Evolutionary conservation across 2,329 filamentous ascomycete species (phyloP), one percentile per base, ranked within the genome.

Genomic region (Verticillium isaacii): DNA sequence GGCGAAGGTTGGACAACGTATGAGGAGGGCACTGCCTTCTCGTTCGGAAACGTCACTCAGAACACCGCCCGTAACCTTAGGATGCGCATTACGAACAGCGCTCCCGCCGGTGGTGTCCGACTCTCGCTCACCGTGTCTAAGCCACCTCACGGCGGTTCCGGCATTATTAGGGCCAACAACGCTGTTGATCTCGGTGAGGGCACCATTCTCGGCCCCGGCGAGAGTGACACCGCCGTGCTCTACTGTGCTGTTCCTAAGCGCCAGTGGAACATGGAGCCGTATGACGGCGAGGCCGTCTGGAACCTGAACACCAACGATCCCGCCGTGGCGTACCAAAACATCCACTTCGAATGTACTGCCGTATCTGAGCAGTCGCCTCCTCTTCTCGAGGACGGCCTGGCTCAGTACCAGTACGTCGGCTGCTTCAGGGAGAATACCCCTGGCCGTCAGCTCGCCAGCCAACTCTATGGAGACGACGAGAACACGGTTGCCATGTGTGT

Each of bases 101-200:
- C 81, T 5, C 70, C 75, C 0, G 58, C 71, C 0, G 80, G 79
- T 2, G 78, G 77, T 6, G 78, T 82, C 14, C 72, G 72, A 1
- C 75, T 87, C 1, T 83, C 80, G 0, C 71, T 87, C 15, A 86
- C 84, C 0, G 83, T 88, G 2, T 87, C 85, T 0, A 88, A 88
- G 68, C 83, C 84, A 4, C 85, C 85, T 0, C 86, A 83, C 60
- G 84, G 83, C 15, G 75, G 84, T 2, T 66, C 73, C n/a, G 81
- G 83, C 2, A 78, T 86, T 25, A 78, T 87, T 45, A 76, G 78
- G 23, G 81, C 84, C 0, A 77, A 75, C 14, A 88, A 87, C 68
- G 77, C 81, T 19, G 75, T 85, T 9, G 85, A 86, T 57, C 78
- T 87, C 1, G 83, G 80, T 0, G 85, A 88, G 67, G 85, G 85